Percentiles rank a stretch among this genome's conserved stretches.
Conservation (phyloP, 257 asterid genomes). For the Petunia secreta region DNA sequence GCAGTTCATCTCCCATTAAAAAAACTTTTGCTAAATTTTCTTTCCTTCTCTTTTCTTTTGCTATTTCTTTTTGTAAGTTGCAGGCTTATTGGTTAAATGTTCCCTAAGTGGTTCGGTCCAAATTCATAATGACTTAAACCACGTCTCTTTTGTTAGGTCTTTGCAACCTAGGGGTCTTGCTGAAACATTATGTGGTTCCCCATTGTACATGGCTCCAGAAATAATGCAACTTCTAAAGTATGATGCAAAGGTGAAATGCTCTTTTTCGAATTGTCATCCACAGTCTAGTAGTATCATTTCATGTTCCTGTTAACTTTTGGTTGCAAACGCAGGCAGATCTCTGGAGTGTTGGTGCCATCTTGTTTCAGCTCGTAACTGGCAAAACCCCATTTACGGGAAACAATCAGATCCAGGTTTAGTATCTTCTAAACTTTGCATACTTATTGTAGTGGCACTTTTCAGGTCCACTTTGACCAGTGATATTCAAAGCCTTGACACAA, state of each 20-base stretch:
- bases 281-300: constrained; percentile 20
- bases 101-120: not conserved
- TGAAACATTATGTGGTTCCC: constrained; percentile 92
- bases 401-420: constrained; percentile 65
- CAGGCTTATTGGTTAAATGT: constrained; percentile 3
- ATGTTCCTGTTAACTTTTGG: constrained; percentile 38
- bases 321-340: constrained; percentile 82
- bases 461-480: constrained; percentile 27
- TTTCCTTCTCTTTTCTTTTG: not conserved
- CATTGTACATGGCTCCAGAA: constrained; percentile 98
- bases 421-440: constrained; percentile 4
- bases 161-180: constrained; percentile 80
- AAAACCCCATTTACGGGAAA: constrained; percentile 85
- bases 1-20: not conserved
- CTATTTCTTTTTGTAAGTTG: not conserved
- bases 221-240: constrained; percentile 83
- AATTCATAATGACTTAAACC: constrained; percentile 20
- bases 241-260: constrained; percentile 81
- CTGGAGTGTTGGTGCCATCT: constrained; percentile 94
- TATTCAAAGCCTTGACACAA: constrained; percentile 13
- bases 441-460: not conserved
- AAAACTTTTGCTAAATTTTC: not conserved
- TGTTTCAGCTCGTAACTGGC: constrained; percentile 86
- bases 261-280: constrained; percentile 24
- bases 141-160: constrained; percentile 55